These are phyloP conservation scores for Eustoma russellianum DNA, from an alignment of 257 asterid genomes.

Conservation along the genomic window DNA sequence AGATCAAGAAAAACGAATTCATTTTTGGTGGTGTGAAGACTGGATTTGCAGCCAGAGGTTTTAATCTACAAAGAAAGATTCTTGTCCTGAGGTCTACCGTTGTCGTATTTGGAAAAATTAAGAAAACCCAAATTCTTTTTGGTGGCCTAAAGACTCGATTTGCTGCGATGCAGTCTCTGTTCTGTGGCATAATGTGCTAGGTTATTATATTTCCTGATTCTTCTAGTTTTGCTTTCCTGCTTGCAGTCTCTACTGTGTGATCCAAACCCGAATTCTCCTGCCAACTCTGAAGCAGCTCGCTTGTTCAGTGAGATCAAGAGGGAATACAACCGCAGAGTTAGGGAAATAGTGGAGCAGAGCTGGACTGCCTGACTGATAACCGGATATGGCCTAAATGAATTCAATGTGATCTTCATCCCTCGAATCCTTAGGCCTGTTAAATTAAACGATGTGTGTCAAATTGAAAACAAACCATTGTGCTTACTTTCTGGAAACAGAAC, in stretches of 20 bases:
- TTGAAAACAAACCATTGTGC: too few species aligned
- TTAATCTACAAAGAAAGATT: too few species aligned
- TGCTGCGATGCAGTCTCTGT: too few species aligned
- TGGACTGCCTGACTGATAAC: slow-evolving; percentile 69
- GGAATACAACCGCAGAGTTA: slow-evolving; percentile 68
- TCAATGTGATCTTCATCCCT: slow-evolving; percentile 1
- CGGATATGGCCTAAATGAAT: slow-evolving; percentile 1
- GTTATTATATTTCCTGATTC: too few species aligned
- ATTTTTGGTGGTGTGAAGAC: too few species aligned
- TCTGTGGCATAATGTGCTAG: too few species aligned
- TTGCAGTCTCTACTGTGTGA: slow-evolving; percentile 76
- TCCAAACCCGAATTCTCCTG: slow-evolving; percentile 86
- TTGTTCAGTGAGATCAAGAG: slow-evolving; percentile 73
- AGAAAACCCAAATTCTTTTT: too few species aligned
- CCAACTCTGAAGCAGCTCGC: slow-evolving; percentile 85
- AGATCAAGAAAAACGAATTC: too few species aligned
- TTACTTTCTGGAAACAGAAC: not conserved
- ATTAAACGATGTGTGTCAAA: not conserved
- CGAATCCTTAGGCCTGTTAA: slow-evolving; percentile 15
- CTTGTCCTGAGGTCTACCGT: too few species aligned
- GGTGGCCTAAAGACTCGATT: too few species aligned
- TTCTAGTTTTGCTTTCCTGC: not conserved
- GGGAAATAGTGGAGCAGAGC: slow-evolving; percentile 82
- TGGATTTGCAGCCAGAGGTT: too few species aligned
- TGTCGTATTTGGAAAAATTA: too few species aligned